A percentile compares a stretch with the other conserved stretches of the same genome.
These are phyloP conservation scores for Fragaria iinumae DNA, from an alignment of 306 rosid species.

Conservation along the genomic window DNA sequence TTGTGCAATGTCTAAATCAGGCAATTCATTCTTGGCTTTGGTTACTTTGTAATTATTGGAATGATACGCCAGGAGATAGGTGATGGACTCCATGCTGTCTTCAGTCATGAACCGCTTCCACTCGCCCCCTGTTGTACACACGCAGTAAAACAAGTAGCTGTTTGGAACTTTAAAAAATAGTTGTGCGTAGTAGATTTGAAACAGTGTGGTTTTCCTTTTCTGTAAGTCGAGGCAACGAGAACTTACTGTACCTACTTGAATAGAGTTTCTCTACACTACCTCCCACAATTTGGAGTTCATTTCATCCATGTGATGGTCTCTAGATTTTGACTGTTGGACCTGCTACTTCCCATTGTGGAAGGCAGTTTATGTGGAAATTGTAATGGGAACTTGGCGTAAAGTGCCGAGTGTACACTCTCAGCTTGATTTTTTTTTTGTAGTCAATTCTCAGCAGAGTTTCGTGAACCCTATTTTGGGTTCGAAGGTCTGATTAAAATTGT, in stretches of 20 bases:
- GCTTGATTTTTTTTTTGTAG: background rate
- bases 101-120: constrained; percentile 26
- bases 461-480: background rate
- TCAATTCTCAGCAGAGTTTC: background rate
- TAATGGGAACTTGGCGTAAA: background rate
- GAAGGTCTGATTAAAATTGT: background rate
- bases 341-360: background rate
- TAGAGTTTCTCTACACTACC: background rate
- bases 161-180: constrained; percentile 10
- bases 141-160: constrained; percentile 16
- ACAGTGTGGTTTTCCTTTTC: background rate
- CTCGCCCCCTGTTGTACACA: constrained; percentile 36
- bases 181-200: constrained; percentile 19
- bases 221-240: background rate
- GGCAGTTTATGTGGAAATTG: background rate
- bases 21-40: constrained; percentile 98
- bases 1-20: constrained; percentile 43
- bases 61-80: constrained; percentile 34
- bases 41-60: constrained; percentile 29
- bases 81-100: constrained; percentile 20
- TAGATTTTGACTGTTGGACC: background rate
- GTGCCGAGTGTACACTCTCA: background rate
- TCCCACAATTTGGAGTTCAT: background rate
- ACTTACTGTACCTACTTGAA: background rate
- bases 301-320: background rate